A percentile compares a stretch with the other conserved stretches of the same genome.
phyloP scores from a whole-genome alignment of 257 asterid genomes.

The Solanum ossicruentum region DNA sequence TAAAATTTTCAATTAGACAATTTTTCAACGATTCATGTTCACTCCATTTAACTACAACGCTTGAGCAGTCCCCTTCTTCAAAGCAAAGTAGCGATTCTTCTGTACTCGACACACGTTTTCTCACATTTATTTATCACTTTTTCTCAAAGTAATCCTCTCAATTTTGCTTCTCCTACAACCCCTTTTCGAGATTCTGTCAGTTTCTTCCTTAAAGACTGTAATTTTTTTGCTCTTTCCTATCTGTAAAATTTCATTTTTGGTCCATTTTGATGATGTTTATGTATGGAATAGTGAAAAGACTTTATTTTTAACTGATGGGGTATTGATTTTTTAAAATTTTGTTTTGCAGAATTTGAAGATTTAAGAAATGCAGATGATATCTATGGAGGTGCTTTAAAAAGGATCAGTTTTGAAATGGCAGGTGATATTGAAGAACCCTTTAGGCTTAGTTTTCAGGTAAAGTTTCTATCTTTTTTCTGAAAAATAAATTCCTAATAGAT shows the following conservation, averaged over 20 bases:
- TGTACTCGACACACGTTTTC: conserved; percentile 2
- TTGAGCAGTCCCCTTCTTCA: conserved; percentile 7
- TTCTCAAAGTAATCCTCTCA: background rate
- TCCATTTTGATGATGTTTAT: background rate
- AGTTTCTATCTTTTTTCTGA: background rate
- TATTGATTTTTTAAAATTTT: background rate
- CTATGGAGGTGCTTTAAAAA: background rate
- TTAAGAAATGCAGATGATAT: background rate
- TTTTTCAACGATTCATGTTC: conserved; percentile 6
- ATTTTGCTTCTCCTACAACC: background rate
- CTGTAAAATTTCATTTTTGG: background rate
- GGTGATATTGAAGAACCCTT: conserved; percentile 59
- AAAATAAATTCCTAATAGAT: background rate
- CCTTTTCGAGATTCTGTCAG: background rate
- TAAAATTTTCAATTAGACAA: background rate
- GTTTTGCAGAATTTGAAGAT: background rate
- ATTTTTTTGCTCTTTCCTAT: background rate
- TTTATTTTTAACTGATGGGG: background rate
- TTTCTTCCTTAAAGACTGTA: background rate
- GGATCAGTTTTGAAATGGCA: conserved; percentile 36
- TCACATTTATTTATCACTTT: background rate
- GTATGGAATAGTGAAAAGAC: background rate
- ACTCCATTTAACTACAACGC: conserved; percentile 6
- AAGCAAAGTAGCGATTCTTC: conserved; percentile 38
- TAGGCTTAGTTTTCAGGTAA: conserved; percentile 58